Evolutionary conservation across 495 filamentous ascomycete species (phyloP).

Genomic region (Penicillium bialowiezense): DNA sequence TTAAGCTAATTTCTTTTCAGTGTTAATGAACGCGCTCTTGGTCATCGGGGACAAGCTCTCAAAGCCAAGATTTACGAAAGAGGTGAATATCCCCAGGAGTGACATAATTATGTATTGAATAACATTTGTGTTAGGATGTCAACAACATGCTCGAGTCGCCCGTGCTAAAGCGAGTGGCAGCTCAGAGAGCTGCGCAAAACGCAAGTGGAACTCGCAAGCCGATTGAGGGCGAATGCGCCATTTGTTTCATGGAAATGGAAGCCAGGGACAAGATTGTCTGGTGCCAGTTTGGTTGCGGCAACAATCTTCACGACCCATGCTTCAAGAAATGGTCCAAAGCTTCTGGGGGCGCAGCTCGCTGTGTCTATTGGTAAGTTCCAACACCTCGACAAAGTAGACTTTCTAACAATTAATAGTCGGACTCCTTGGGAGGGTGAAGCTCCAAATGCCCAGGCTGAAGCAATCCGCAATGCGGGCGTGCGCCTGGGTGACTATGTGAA

Average conservation of each 20-base stretch:
- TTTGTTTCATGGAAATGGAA: constrained; percentile 72
- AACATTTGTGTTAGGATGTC: background rate
- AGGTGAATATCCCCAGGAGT: background rate
- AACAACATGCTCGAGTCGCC: background rate
- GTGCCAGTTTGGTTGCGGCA: constrained; percentile 71
- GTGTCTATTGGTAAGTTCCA: constrained; percentile 57
- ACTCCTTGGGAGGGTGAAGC: constrained; percentile 48
- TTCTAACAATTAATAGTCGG: constrained; percentile 37
- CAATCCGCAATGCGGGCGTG: background rate
- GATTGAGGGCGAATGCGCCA: constrained; percentile 73
- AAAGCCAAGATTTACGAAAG: background rate
- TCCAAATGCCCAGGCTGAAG: background rate
- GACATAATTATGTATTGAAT: background rate
- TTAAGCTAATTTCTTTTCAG: background rate
- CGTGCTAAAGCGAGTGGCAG: background rate
- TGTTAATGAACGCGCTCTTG: constrained; percentile 55
- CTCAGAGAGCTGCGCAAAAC: background rate
- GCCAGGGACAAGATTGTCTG: constrained; percentile 55
- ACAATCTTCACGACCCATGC: constrained; percentile 73
- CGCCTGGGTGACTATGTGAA: constrained; percentile 50
- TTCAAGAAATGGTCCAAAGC: constrained; percentile 65
- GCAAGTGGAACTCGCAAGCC: constrained; percentile 40
- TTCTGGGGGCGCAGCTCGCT: constrained; percentile 49
- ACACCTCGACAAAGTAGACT: background rate
- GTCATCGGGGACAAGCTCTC: constrained; percentile 36